These are phyloP conservation scores for Alternaria viburni DNA, from an alignment of 2,329 filamentous ascomycete species.

Conservation along the genomic window DNA sequence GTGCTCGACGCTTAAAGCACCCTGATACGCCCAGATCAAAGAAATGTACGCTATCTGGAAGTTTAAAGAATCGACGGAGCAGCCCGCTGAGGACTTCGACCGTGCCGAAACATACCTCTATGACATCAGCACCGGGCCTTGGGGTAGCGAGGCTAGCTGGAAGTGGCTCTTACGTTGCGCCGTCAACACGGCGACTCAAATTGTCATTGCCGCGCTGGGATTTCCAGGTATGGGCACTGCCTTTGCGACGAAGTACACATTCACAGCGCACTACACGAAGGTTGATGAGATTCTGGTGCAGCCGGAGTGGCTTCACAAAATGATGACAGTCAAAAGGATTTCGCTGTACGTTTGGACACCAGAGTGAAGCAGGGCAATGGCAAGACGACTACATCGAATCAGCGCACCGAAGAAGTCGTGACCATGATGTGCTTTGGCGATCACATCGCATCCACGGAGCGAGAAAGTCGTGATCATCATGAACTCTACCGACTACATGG, in stretches of 20 bases:
- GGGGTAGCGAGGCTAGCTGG: background rate
- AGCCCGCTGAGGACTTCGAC: background rate
- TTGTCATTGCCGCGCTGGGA: background rate
- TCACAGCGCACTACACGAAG: background rate
- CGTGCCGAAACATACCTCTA: background rate
- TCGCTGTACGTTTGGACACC: background rate
- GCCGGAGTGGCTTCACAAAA: background rate
- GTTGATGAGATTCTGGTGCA: background rate
- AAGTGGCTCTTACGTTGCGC: background rate
- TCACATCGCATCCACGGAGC: too few species aligned
- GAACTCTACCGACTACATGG: too few species aligned
- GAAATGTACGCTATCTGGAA: background rate
- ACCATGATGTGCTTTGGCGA: too few species aligned
- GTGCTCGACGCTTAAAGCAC: background rate
- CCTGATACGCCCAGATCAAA: background rate
- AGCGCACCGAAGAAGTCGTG: background rate
- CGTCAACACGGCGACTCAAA: background rate
- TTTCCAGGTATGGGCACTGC: background rate
- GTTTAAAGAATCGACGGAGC: background rate
- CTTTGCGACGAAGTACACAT: background rate
- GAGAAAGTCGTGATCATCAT: too few species aligned
- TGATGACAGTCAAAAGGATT: background rate
- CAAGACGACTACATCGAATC: background rate
- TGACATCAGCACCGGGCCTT: background rate
- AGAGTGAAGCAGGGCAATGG: background rate